Conservation (phyloP, 2,329 filamentous ascomycete species). For the Bipolaris bicolor region DNA sequence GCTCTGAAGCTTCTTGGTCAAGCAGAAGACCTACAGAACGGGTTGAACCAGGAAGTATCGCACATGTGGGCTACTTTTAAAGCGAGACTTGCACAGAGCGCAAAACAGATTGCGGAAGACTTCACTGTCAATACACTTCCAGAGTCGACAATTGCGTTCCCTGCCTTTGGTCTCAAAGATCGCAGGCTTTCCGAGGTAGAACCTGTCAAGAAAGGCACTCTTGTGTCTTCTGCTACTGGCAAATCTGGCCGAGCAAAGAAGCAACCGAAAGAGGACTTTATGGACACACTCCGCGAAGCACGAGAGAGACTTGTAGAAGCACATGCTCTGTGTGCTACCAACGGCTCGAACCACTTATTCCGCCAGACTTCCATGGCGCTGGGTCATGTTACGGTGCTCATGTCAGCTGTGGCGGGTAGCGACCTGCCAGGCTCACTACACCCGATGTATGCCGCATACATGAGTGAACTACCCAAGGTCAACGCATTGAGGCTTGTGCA, state of each 20-base stretch:
- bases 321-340: slow-evolving; percentile 60
- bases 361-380: slow-evolving; percentile 54
- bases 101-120: slow-evolving; percentile 76
- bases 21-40: slow-evolving; percentile 33
- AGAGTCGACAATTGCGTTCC: slow-evolving; percentile 90
- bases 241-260: slow-evolving; percentile 36
- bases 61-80: slow-evolving; percentile 68
- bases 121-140: slow-evolving; percentile 88
- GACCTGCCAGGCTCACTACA: slow-evolving; percentile 44
- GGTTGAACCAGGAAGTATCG: slow-evolving; percentile 54
- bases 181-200: slow-evolving; percentile 33
- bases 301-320: slow-evolving; percentile 70
- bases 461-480: slow-evolving; percentile 68
- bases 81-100: slow-evolving; percentile 70
- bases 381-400: slow-evolving; percentile 46
- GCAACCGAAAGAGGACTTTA: slow-evolving; percentile 52
- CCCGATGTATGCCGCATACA: slow-evolving; percentile 49
- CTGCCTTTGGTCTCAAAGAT: slow-evolving; percentile 61
- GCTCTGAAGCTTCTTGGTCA: slow-evolving; percentile 37
- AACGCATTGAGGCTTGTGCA: slow-evolving; percentile 71
- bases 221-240: slow-evolving; percentile 12
- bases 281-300: slow-evolving; percentile 67
- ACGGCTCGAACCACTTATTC: slow-evolving; percentile 63
- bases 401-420: slow-evolving; percentile 46
- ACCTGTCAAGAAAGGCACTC: slow-evolving; percentile 19